These are phyloP conservation scores for Mycena capillaripes DNA, from an alignment of 768 basidiomycete genomes.

Conservation along the genomic window DNA sequence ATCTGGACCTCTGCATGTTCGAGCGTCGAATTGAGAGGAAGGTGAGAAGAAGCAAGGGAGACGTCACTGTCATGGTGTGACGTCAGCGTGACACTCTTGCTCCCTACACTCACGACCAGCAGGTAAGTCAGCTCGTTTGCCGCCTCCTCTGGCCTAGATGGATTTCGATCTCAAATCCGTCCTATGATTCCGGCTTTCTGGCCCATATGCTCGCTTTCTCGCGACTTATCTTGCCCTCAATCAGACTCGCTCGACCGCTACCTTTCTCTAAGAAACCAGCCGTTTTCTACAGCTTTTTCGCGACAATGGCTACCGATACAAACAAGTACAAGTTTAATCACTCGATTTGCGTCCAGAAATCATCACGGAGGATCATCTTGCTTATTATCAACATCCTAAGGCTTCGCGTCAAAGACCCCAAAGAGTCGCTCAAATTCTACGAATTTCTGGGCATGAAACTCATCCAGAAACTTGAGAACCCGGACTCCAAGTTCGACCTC, in stretches of 20 bases:
- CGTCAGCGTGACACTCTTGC: constrained; percentile 14
- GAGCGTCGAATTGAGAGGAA: too few species aligned
- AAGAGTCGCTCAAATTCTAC: constrained; percentile 88
- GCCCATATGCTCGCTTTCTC: constrained; percentile 8
- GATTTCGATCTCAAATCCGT: constrained; percentile 3
- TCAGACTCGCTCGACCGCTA: background rate
- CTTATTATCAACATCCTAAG: constrained; percentile 87
- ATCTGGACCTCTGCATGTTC: too few species aligned
- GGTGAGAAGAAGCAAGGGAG: too few species aligned
- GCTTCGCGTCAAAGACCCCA: constrained; percentile 91
- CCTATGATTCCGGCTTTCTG: background rate
- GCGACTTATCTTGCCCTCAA: constrained; percentile 11
- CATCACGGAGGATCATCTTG: background rate
- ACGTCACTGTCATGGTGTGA: background rate
- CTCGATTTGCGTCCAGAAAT: constrained; percentile 19
- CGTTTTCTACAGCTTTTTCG: background rate
- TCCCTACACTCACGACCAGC: background rate
- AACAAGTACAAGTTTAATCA: constrained; percentile 36
- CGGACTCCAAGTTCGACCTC: constrained; percentile 73
- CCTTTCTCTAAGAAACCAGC: background rate
- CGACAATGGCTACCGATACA: constrained; percentile 31
- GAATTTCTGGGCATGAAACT: constrained; percentile 86
- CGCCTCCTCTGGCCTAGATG: background rate
- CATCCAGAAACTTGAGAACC: constrained; percentile 47
- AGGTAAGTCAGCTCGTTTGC: background rate